Base-by-base conservation (phyloP, 495 filamentous ascomycete genomes). In the Penicillium maclennaniae region DNA sequence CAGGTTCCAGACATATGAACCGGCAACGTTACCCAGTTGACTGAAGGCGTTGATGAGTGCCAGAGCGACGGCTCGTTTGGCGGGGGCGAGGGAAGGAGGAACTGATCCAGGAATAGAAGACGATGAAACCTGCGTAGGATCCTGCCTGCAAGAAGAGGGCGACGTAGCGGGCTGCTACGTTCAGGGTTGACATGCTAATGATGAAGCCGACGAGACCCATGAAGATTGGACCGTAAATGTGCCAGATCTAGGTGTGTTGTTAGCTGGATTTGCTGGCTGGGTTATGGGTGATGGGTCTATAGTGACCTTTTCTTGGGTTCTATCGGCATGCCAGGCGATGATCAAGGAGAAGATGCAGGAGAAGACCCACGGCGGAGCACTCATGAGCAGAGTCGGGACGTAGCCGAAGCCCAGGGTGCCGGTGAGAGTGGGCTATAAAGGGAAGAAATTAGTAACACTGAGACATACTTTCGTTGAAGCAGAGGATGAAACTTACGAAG, bases 11-110 rank as follows among this genome's bases (percentile, higher is more conserved):
- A 69, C 67, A 36, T 69, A 69, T 1, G 62, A 66, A 15, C 67
- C 67, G 4, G 67, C 67, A 3, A 69, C 65, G 51, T 69, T 69
- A 17, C 67, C 67, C 1, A 69, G 62, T 44, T 69, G 67, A 21
- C 80, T 81, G 42, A 92, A 79, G 2, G 89, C 87, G 65, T 95
- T 95, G 73, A 92, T 89, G 54, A 87, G 79, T 31, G 90, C 90
- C 3, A 93, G 71, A 0, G 87, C 87, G 0, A 88, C 89, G 1
- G 89, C 89, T 39, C 89, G 84, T 70, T 95, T 95, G 23, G 87
- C 85, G 0, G 86, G 88, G 90, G 4, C 89, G 82, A 7, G 89
- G 88, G 55, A 93, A 79, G 3, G 84, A 84, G 65, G 89, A 87
- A 49, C 77, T 82, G 59, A 92, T 90, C 89, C 88, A 95, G 8